Evolutionary conservation across 2,329 filamentous ascomycete genomes (phyloP).

Genomic region (Aspergillus luchuensis): DNA sequence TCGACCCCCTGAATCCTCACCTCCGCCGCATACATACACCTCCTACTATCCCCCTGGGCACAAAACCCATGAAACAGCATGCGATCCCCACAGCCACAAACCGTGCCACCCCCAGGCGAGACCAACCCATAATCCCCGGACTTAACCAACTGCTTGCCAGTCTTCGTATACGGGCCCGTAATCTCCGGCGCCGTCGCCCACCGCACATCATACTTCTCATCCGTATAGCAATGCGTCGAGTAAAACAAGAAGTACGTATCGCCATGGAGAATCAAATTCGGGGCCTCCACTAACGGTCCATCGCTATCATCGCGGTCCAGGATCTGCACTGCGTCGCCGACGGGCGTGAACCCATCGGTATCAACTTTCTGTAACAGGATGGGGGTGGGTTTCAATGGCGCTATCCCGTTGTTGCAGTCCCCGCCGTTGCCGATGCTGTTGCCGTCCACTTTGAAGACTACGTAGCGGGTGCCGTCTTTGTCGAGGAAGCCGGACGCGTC

Average conservation of each 20-base stretch:
- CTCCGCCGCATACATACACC: slow-evolving; percentile 36
- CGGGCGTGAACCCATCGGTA: slow-evolving; percentile 54
- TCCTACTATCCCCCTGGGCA: slow-evolving; percentile 13
- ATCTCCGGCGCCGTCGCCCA: slow-evolving; percentile 52
- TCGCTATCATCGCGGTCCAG: slow-evolving; percentile 65
- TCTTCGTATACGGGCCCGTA: slow-evolving; percentile 37
- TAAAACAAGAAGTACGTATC: slow-evolving; percentile 63
- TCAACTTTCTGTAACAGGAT: slow-evolving; percentile 45
- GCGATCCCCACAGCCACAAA: slow-evolving; percentile 33
- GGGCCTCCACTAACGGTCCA: slow-evolving; percentile 65
- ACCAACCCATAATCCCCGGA: slow-evolving; percentile 33
- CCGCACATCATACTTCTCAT: slow-evolving; percentile 56
- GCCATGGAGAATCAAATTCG: slow-evolving; percentile 50
- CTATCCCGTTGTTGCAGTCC: slow-evolving; percentile 49
- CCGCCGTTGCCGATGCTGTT: slow-evolving; percentile 56
- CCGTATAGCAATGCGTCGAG: slow-evolving; percentile 61
- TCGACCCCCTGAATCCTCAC: slow-evolving; percentile 24
- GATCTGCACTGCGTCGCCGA: slow-evolving; percentile 58
- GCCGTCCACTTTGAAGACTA: slow-evolving; percentile 68
- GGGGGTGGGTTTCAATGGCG: slow-evolving; percentile 39
- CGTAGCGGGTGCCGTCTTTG: slow-evolving; percentile 56
- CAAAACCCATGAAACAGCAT: slow-evolving; percentile 40
- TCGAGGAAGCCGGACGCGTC: slow-evolving; percentile 64
- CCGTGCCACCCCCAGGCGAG: slow-evolving; percentile 37
- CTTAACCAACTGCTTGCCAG: slow-evolving; percentile 35